phyloP scores from a whole-genome alignment of 495 filamentous ascomycete genomes.

The Neurospora sp. region DNA sequence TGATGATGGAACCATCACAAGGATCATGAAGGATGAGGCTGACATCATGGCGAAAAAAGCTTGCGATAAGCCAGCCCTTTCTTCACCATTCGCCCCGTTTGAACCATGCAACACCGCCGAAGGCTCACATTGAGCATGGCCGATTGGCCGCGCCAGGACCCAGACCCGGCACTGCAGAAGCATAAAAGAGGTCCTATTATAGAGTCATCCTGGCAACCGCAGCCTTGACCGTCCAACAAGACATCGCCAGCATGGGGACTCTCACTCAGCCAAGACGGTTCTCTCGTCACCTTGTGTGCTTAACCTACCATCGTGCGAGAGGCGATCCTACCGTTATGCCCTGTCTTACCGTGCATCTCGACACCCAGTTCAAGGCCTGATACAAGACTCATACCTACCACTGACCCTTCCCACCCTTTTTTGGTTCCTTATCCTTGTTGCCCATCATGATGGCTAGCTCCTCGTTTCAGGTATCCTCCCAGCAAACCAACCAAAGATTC shows the following conservation, averaged over 20 bases:
- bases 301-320: background rate
- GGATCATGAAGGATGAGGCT: background rate
- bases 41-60: background rate
- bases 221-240: background rate
- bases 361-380: background rate
- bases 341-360: background rate
- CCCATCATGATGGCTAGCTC: background rate
- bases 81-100: background rate
- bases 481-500: background rate
- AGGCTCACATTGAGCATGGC: background rate
- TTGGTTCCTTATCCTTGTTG: background rate
- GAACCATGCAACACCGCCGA: background rate
- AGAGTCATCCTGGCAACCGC: background rate
- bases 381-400: background rate
- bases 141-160: background rate
- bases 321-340: background rate
- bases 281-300: background rate
- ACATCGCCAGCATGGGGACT: background rate
- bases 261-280: background rate
- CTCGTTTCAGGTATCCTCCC: background rate
- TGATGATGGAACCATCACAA: background rate
- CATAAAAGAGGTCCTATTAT: background rate
- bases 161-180: background rate
- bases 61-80: background rate
- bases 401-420: background rate